Evolutionary conservation across 805 yeast genomes (phyloP), one percentile per base, ranked within the genome.

Genomic region (Wickerhamomyces mucosus): DNA sequence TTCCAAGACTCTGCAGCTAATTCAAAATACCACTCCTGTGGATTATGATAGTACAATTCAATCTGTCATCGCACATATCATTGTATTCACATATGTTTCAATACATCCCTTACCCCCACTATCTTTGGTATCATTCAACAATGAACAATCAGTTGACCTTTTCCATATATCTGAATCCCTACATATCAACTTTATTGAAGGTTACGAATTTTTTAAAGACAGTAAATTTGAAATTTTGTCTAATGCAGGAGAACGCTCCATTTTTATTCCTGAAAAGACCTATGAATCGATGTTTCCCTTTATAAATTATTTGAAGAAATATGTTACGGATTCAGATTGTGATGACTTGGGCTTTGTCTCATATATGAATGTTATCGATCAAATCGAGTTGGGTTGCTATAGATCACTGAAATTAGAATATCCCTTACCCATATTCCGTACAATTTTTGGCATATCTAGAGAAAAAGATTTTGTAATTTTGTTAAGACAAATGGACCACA

Each of bases 31-130:
- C n/a, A n/a, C n/a, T n/a, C n/a, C n/a, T n/a, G n/a, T n/a, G n/a
- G n/a, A n/a, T n/a, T n/a, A n/a, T n/a, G n/a, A n/a, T n/a, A n/a
- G n/a, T n/a, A n/a, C n/a, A n/a, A n/a, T n/a, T n/a, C n/a, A n/a
- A n/a, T 22, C 43, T 4, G 26, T 46, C 15, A 34, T 45, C 9
- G 36, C 40, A 3, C 41, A 41, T 15, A 40, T 41, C 17, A 27
- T 45, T 6, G 26, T 47, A 5, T 47, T 43, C 31, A 41, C 45
- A 5, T 39, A 41, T 10, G 32, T 41, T 7, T 29, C 42, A 2
- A 38, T 42, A 2, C 50, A 44, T 29, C 50, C 52, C 7, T 33
- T 42, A 3, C 36, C 44, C 5, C 37, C 38, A 6, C 15, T 31
- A 1, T 27, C 45, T 1, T 23, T 43, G 14, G 27, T 34, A 4